Conservation (phyloP, 2,329 filamentous ascomycete species). For the Xylariales sp. region DNA sequence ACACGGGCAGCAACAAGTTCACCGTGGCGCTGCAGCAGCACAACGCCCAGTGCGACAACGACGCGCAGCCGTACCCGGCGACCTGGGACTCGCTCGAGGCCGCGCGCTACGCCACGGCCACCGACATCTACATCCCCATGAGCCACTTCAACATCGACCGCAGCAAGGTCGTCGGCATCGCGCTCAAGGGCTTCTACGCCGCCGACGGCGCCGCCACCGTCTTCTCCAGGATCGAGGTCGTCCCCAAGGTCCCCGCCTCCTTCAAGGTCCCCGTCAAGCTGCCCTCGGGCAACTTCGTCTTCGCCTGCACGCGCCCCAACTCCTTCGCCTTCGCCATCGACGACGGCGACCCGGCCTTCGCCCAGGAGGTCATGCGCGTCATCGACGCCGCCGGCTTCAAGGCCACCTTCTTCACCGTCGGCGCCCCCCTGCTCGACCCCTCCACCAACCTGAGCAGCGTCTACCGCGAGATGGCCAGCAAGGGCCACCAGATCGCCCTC, state of each 20-base stretch:
- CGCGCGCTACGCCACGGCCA: conserved; percentile 63
- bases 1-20: conserved; percentile 71
- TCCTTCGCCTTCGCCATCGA: conserved; percentile 80
- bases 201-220: conserved; percentile 58
- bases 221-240: conserved; percentile 70
- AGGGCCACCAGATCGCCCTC: conserved; percentile 75
- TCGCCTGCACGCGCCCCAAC: conserved; percentile 74
- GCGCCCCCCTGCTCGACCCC: conserved; percentile 68
- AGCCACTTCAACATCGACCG: conserved; percentile 73
- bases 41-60: conserved; percentile 68
- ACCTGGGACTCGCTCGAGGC: conserved; percentile 77
- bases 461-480: conserved; percentile 70
- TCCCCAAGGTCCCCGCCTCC: conserved; percentile 62
- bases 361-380: conserved; percentile 70
- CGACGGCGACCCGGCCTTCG: conserved; percentile 70
- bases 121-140: conserved; percentile 74
- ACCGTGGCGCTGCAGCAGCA: conserved; percentile 74
- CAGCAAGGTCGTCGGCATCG: conserved; percentile 66
- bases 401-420: conserved; percentile 79
- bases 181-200: conserved; percentile 72
- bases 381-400: conserved; percentile 70
- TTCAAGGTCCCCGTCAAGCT: conserved; percentile 69
- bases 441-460: conserved; percentile 71
- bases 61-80: conserved; percentile 69
- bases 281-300: conserved; percentile 69